Base-by-base conservation (phyloP, 306 rosid species). In the Rosa chinensis region DNA sequence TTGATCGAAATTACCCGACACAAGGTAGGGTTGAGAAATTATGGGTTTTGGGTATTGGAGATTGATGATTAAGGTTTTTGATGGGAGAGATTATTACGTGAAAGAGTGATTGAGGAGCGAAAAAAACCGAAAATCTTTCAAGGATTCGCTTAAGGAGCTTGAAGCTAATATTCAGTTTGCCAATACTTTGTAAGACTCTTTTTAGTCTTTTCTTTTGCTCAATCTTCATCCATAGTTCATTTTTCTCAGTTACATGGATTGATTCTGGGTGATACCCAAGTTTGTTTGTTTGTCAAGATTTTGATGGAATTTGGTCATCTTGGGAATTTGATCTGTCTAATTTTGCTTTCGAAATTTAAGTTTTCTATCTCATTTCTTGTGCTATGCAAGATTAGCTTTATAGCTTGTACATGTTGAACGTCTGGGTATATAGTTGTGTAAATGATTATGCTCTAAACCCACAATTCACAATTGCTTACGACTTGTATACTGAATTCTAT, bases 91-190 rank as follows among this genome's bases (percentile, higher is more conserved):
- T 56, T 18, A 50, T 74, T 72, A 72, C 47, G 78, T 69, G 82
- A 80, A 52, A 76, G 80, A 72, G 66, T 32, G 49, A 78, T 64
- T 75, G 66, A 80, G 62, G 50, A 72, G 18, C 35, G 12, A 14
- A 10, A 28, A 44, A 81, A 79, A 87, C 88, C 90, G 90, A 0
- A 91, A 84, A 84, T 88, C 97, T 82, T 94, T 91, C 85, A 94
- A 89, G 88, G 97, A 94, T 89, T 94, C 98, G 2, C 93, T 92
- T 10, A 94, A 94, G 87, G 93, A 90, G 21, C 98, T 94, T 79
- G 89, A 94, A 86, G 98, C 97, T 85, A 95, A 94, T 80, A 91
- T 94, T 66, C 94, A 92, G 39, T 88, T 91, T 73, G 98, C 97
- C 76, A 92, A 94, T 81, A 89, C 97, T 73, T 84, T 94, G 98